Conservation (phyloP, 257 asterid genomes). For the Lycium barbarum region DNA sequence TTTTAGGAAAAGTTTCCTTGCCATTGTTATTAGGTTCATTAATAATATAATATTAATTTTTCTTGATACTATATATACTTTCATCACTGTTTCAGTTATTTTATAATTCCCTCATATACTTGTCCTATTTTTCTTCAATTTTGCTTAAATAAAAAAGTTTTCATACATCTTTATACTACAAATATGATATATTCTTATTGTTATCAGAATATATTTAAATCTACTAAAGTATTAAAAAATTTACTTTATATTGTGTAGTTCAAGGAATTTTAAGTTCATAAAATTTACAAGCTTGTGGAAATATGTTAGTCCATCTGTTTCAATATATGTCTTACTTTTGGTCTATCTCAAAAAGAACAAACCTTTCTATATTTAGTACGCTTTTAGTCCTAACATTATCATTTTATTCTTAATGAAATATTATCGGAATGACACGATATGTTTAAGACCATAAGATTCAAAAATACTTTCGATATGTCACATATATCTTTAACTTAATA, state of each 20-base stretch:
- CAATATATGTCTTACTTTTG: no score
- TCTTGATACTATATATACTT: not conserved
- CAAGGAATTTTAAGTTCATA: constrained; percentile 1
- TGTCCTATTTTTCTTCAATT: not conserved
- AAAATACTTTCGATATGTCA: not conserved
- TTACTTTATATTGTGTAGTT: not conserved
- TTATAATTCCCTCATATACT: not conserved
- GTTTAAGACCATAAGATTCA: not conserved
- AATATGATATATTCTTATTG: not conserved
- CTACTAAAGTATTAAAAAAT: not conserved
- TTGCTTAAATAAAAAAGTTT: not conserved
- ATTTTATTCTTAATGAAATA: no score
- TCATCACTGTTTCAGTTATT: not conserved
- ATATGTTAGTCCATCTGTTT: not conserved
- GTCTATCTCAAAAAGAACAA: not conserved
- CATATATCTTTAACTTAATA: no score
- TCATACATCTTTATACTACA: not conserved
- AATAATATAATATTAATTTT: not conserved
- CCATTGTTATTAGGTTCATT: not conserved
- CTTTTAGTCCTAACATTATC: no score
- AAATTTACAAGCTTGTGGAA: not conserved
- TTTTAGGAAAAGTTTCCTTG: not conserved
- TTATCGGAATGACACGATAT: no score
- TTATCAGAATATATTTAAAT: not conserved
- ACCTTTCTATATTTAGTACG: not conserved